Evolutionary conservation across 2,329 filamentous ascomycete species (phyloP), one percentile per base, ranked within the genome.

Genomic region (Aspergillus persii): DNA sequence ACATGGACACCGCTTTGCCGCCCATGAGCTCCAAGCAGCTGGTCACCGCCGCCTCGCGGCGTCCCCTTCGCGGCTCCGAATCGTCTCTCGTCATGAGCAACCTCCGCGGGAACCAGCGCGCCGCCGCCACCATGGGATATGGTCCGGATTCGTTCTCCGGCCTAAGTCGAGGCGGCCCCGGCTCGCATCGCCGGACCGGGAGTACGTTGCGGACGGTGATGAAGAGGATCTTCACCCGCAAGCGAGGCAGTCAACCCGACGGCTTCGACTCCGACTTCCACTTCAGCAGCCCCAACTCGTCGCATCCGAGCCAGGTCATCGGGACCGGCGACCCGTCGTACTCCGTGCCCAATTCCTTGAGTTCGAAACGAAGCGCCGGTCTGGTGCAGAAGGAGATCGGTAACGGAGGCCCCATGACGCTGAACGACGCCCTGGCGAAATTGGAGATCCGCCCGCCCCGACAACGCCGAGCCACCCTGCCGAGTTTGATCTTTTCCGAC

Each of bases 121-220:
- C 60, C 31, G 59, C 65, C 18, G 53, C 54, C 3, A 54, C 54
- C 23, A 66, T 68, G 46, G 64, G 67, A 41, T n/a, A n/a, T 26
- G 59, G 63, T 15, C 66, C 70, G 18, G 63, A 64, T 27, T 66
- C 66, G 8, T 60, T 68, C 27, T 65, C 70, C 29, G 69, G 63
- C 11, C 56, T 66, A 12, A 53, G 64, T 7, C 67, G 68, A 26
- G 30, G 30, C 18, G 61, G 62, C 1, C 63, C 71, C 1, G 57
- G 66, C 36, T 65, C 66, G 12, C 75, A 77, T 61, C 75, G 74
- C 52, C 73, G 76, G 11, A 76, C 74, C 5, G 75, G 72, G 8
- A 78, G 76, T 57, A 76, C 76, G 2, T 57, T 78, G 53, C 78
- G 75, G 59, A 76, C 72, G 2, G 75, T 78, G n/a, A 78, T 78